Base-by-base conservation (phyloP, 169 alveolate species). In the Cryptosporidium ryanae region DNA sequence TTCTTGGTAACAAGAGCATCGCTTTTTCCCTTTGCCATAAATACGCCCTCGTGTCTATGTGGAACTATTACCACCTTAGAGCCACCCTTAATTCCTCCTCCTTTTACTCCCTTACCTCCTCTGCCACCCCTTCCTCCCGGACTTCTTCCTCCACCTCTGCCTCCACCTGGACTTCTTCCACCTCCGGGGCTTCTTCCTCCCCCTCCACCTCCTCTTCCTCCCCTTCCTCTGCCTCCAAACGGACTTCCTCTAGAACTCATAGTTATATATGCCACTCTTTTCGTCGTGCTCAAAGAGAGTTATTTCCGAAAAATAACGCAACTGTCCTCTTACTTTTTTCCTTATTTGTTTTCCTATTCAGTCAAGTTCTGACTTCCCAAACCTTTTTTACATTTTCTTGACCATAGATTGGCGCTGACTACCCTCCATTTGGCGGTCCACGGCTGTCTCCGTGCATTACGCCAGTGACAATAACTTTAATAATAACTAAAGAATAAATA, bases 21-120 rank as follows among this genome's bases (percentile, higher is more conserved):
- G 66, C 98, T 97, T 91, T 96, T 92, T 59, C 99, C 99, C 92
- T 97, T 97, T 59, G 98, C 94, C 63, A 98, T 92, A 90, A 94
- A 97, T 46, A 96, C 99, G 38, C 99, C 99, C 92, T 97, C 98
- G 67, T 97, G 97, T 61, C 99, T 93, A 90, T 96, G 99, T 44
- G 99, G 99, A 64, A 96, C 96, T 23, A 97, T 97, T 64, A 96
- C 94, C 43, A 96, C 96, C 70, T 94, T 96, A 23, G 98, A 92
- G 54, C 98, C 98, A 32, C 97, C 97, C 61, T 91, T 91, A 70
- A 82, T 29, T 54, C 94, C 93, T 63, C 91, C 93, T 82, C 87
- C 67, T 65, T 96, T 82, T 57, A 90, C 83, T 68, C 95, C 68
- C 66, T 95, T 91, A 46, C 95, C 93, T 82, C 91, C 90, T 13